phyloP scores from a whole-genome alignment of 306 rosid species.

The Abrus pulchellus region DNA sequence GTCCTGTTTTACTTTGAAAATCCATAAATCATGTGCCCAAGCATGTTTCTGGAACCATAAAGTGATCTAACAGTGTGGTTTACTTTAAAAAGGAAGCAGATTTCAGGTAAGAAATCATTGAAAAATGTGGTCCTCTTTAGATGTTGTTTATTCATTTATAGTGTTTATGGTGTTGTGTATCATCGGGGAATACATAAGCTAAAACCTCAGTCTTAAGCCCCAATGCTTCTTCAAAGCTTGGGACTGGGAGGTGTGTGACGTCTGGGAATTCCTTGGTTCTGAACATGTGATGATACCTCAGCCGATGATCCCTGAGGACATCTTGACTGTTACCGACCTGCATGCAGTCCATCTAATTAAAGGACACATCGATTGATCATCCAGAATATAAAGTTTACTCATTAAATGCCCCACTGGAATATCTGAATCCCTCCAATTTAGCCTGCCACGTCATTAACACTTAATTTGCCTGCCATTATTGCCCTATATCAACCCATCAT shows the following conservation, averaged over 20 bases:
- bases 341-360: neutral
- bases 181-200: neutral
- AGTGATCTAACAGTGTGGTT: neutral
- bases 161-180: neutral
- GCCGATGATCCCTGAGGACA: neutral
- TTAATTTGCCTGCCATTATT: too few relatives aligned
- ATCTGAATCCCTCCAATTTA: neutral
- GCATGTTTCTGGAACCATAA: slow-evolving; percentile 20
- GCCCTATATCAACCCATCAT: neutral
- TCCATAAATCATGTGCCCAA: neutral
- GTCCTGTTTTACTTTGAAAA: slow-evolving; percentile 8
- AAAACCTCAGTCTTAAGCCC: neutral
- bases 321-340: neutral
- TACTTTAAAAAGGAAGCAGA: slow-evolving; percentile 12
- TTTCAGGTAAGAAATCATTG: neutral
- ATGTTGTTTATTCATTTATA: neutral
- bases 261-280: neutral
- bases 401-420: neutral
- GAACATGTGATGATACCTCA: neutral
- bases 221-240: neutral
- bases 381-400: neutral
- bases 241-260: neutral
- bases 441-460: neutral
- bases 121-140: slow-evolving; percentile 22
- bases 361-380: neutral